phyloP scores from a whole-genome alignment of 306 rosid genomes.

The Malus orientalis region DNA sequence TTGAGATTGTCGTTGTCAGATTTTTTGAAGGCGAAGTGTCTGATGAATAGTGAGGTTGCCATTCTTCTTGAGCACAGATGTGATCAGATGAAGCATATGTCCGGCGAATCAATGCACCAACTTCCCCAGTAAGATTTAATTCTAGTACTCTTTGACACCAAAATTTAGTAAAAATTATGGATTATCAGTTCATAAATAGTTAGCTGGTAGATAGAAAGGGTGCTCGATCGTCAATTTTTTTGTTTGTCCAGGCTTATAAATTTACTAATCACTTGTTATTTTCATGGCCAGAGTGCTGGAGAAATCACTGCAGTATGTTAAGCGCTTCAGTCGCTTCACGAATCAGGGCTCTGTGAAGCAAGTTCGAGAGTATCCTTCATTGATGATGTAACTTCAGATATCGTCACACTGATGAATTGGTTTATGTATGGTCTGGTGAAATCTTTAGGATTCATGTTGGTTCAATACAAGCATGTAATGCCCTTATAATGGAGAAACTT shows the following conservation, averaged over 20 bases:
- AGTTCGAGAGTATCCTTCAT: conserved; percentile 24
- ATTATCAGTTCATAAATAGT: not conserved
- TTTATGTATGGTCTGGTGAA: not conserved
- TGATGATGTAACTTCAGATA: not conserved
- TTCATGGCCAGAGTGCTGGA: conserved; percentile 17
- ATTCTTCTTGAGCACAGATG: conserved; percentile 27
- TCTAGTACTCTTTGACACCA: not conserved
- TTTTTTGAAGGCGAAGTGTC: conserved; percentile 29
- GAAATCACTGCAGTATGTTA: conserved; percentile 26
- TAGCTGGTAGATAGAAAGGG: not conserved
- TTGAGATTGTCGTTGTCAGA: conserved; percentile 1
- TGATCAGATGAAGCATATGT: conserved; percentile 21
- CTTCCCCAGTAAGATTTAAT: conserved; percentile 16
- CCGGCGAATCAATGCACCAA: conserved; percentile 1
- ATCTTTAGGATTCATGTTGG: not conserved
- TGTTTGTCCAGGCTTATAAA: no score
- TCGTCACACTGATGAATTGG: not conserved
- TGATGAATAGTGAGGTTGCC: conserved; percentile 29
- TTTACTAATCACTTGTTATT: not conserved
- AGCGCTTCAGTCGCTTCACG: conserved; percentile 22
- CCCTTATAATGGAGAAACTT: not conserved
- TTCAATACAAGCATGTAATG: not conserved
- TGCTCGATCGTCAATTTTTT: not conserved
- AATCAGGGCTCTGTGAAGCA: conserved; percentile 25
- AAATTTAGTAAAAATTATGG: not conserved